These are phyloP conservation scores for Medicago truncatula DNA, from an alignment of 306 rosid genomes.

Conservation along the genomic window DNA sequence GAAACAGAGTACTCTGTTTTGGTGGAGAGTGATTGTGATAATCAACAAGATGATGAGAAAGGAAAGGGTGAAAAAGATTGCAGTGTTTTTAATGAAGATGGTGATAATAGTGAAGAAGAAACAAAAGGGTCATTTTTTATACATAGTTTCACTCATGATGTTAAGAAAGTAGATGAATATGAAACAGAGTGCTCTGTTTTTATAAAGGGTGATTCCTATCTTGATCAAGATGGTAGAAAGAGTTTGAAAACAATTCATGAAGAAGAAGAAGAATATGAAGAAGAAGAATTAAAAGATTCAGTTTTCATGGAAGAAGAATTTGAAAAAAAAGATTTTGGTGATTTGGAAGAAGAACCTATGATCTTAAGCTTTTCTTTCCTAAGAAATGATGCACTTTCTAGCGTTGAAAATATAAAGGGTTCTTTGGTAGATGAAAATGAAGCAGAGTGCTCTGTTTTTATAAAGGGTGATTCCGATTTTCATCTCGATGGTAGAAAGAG, in stretches of 20 bases:
- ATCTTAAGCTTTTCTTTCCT: slow-evolving; percentile 52
- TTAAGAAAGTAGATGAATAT: not conserved
- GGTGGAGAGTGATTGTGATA: not conserved
- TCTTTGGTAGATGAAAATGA: slow-evolving; percentile 22
- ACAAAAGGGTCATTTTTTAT: not conserved
- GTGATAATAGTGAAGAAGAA: slow-evolving; percentile 12
- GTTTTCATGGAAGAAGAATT: no score
- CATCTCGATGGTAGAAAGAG: not conserved
- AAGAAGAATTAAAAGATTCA: slow-evolving; percentile 35
- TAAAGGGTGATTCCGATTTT: slow-evolving; percentile 1
- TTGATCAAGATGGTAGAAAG: not conserved
- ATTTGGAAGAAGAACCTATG: slow-evolving; percentile 58
- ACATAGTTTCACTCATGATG: not conserved
- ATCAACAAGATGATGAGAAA: not conserved
- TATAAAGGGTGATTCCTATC: not conserved
- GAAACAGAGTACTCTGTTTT: slow-evolving; percentile 25
- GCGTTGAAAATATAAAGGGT: not conserved
- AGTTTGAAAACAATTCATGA: not conserved
- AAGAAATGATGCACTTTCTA: slow-evolving; percentile 40
- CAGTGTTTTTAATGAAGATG: slow-evolving; percentile 4
- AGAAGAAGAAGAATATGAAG: slow-evolving; percentile 31
- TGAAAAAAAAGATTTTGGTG: slow-evolving; percentile 43
- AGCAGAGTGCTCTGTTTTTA: slow-evolving; percentile 27
- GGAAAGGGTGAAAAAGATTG: not conserved
- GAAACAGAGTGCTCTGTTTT: slow-evolving; percentile 38